Base-by-base conservation (phyloP, 129 eudicot species). In the carrot (Daucus carota) region DNA sequence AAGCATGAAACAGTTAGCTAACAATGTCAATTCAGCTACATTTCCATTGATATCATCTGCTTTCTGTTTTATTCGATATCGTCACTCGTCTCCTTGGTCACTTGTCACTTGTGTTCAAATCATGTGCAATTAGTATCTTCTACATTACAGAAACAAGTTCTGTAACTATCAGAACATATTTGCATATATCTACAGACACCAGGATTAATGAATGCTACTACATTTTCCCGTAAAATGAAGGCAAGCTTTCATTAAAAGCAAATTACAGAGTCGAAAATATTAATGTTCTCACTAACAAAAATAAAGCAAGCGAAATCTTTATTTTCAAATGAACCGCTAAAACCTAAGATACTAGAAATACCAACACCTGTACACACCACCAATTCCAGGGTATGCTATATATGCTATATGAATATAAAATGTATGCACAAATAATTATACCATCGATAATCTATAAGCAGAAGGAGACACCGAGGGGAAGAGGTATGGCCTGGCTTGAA, bases 341-440 rank as follows among this genome's bases (percentile, higher is more conserved):
- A 22, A 22, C 16, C 75, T 72, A 24, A n/a, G 65, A n/a, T n/a
- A 9, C 65, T 57, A 13, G 26, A 71, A 26, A 72, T 26, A 14
- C 75, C 75, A 71, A 78, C 72, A 72, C 72, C 86, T 87, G 85
- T 87, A 84, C 88, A 84, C 80, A 87, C 82, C 84, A 74, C 77
- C 74, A 79, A 81, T 80, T 76, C 45, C 68, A 78, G 73, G 84
- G 70, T 40, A 15, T 82, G 57, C 75, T 14, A 59, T 40, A 31
- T 40, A 36, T 68, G 5, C 45, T 36, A 32, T 36, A 36, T 36
- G 8, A 18, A 32, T 36, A 36, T 36, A 18, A 18, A 22, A 46
- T 36, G 72, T 81, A 86, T 74, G 33, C 86, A 83, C 86, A 75
- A 48, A 78, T 71, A 71, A 71, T 13, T 80, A 80, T 16, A 77